Evolutionary conservation across 257 asterid species (phyloP).

Genomic region (Solanum lycopersicoides): DNA sequence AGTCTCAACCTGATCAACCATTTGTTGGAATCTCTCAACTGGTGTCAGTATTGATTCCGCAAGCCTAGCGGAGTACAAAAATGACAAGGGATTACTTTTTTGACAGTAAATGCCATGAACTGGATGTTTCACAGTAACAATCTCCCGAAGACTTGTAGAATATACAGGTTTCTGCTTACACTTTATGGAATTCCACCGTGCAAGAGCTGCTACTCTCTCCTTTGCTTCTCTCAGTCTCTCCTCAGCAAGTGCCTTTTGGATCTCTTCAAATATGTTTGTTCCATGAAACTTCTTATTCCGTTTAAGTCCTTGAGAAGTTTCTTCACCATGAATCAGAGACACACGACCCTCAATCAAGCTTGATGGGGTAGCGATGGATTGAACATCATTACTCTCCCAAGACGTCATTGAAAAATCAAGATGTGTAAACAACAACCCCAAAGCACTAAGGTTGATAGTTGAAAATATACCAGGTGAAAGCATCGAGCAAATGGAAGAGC

Average conservation of each 20-base stretch:
- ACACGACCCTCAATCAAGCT: slow-evolving; percentile 49
- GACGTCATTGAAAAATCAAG: slow-evolving; percentile 75
- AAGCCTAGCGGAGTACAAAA: slow-evolving; percentile 57
- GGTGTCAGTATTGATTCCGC: slow-evolving; percentile 75
- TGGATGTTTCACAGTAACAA: slow-evolving; percentile 63
- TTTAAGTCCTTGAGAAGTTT: slow-evolving; percentile 18
- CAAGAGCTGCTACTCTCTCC: slow-evolving; percentile 65
- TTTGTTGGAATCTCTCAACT: slow-evolving; percentile 65
- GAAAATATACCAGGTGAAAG: slow-evolving; percentile 46
- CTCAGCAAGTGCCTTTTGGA: slow-evolving; percentile 48
- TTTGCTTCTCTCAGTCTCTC: slow-evolving; percentile 72
- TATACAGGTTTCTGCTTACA: slow-evolving; percentile 79
- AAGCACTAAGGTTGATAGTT: slow-evolving; percentile 54
- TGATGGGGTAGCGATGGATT: slow-evolving; percentile 78
- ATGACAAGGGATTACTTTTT: slow-evolving; percentile 49
- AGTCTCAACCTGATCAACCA: slow-evolving; percentile 73
- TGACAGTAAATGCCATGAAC: slow-evolving; percentile 39
- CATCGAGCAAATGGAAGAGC: slow-evolving; percentile 80
- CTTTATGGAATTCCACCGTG: slow-evolving; percentile 96
- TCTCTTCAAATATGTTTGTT: slow-evolving; percentile 63
- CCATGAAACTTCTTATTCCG: slow-evolving; percentile 34
- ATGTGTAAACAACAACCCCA: slow-evolving; percentile 83
- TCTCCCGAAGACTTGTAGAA: slow-evolving; percentile 62
- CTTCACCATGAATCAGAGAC: slow-evolving; percentile 26
- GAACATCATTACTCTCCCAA: slow-evolving; percentile 83